Conservation (phyloP, 1,284 basidiomycete genomes). For the Ustilago lituana region DNA sequence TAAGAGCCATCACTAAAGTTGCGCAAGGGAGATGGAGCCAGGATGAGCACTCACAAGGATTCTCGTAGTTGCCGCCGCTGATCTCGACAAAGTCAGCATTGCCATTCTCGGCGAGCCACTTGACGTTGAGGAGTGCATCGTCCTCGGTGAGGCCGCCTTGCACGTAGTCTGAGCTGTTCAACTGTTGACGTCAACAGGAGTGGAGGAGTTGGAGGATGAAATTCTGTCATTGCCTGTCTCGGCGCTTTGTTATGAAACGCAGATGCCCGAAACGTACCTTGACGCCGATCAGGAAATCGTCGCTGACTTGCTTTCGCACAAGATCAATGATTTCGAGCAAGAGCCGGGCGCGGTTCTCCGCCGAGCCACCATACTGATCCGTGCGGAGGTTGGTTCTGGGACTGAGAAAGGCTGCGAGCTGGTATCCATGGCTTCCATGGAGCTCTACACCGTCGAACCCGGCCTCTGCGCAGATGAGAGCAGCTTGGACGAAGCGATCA, state of each 20-base stretch:
- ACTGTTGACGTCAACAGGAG: slow-evolving; percentile 5
- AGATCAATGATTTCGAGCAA: slow-evolving; percentile 75
- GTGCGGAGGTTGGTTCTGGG: slow-evolving; percentile 76
- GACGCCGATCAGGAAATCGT: slow-evolving; percentile 79
- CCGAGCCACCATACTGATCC: slow-evolving; percentile 74
- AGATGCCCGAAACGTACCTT: slow-evolving; percentile 72
- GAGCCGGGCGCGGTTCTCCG: slow-evolving; percentile 69
- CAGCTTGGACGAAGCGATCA: slow-evolving; percentile 75
- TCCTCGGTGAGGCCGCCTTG: slow-evolving; percentile 70
- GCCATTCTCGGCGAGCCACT: slow-evolving; percentile 74
- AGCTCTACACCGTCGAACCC: slow-evolving; percentile 91
- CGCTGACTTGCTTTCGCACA: slow-evolving; percentile 73
- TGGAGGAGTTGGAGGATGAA: too few species aligned
- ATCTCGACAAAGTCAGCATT: slow-evolving; percentile 84
- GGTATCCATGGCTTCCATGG: slow-evolving; percentile 86
- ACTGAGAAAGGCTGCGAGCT: slow-evolving; percentile 85
- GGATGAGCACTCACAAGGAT: slow-evolving; percentile 76
- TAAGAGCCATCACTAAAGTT: too few species aligned
- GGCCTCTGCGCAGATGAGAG: slow-evolving; percentile 72
- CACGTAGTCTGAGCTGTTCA: slow-evolving; percentile 84
- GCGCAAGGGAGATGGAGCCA: too few species aligned
- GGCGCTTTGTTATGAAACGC: too few species aligned
- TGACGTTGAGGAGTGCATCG: slow-evolving; percentile 76
- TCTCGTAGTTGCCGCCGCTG: slow-evolving; percentile 86
- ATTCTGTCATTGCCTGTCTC: too few species aligned